Conservation (phyloP, 2,329 filamentous ascomycete genomes). For the Beauveria bassiana region DNA sequence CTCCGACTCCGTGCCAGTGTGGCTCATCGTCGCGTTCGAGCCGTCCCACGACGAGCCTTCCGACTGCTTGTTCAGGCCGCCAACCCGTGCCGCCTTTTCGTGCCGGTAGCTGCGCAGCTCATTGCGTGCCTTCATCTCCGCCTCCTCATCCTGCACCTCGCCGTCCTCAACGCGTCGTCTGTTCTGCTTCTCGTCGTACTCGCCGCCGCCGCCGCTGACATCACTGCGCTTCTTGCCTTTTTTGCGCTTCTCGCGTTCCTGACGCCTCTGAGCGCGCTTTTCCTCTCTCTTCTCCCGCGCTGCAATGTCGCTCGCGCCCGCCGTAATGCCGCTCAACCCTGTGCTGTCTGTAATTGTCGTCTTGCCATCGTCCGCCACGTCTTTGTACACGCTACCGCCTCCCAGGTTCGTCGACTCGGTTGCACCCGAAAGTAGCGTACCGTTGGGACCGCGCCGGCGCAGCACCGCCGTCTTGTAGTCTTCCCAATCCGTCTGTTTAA, state of each 20-base stretch:
- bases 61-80: conserved; percentile 75
- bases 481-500: conserved; percentile 83
- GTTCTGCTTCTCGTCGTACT: conserved; percentile 1
- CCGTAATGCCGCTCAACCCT: conserved; percentile 47
- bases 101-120: conserved; percentile 78
- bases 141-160: conserved; percentile 51
- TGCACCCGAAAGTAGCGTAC: conserved; percentile 73
- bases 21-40: conserved; percentile 58
- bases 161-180: conserved; percentile 48
- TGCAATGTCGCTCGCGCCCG: conserved; percentile 46
- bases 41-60: conserved; percentile 79
- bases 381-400: conserved; percentile 78
- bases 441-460: conserved; percentile 80
- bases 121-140: conserved; percentile 55
- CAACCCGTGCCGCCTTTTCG: conserved; percentile 79
- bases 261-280: conserved; percentile 40
- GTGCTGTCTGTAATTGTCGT: conserved; percentile 39
- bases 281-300: conserved; percentile 50
- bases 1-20: conserved; percentile 51
- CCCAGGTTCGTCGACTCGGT: conserved; percentile 77
- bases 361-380: conserved; percentile 48
- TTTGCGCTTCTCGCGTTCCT: conserved; percentile 23
- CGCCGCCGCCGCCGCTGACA: conserved; percentile 20
- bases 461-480: conserved; percentile 96
- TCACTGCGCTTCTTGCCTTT: conserved; percentile 14